Base-by-base conservation (phyloP, 2,329 filamentous ascomycete species). In the Xylaria sp. region DNA sequence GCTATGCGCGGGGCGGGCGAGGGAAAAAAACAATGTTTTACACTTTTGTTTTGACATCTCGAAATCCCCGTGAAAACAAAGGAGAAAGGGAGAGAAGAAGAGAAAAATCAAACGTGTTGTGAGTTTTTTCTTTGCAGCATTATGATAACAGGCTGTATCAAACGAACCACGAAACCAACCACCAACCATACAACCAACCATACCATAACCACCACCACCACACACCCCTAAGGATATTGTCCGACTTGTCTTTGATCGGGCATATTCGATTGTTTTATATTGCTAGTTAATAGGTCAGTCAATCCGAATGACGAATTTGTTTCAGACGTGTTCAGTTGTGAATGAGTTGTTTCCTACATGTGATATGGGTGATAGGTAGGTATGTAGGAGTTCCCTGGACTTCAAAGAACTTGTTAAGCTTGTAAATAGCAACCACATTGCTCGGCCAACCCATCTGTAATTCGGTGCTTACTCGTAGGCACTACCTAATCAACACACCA, bases 251-350 rank as follows among this genome's bases (percentile, higher is more conserved):
- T 65, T 65, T 64, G 57, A 57, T 63, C 63, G 59, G 37, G 63
- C 62, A 54, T 66, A 66, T 54, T 66, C 65, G 60, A 63, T 68
- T 63, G 59, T 65, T 63, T 67, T 68, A 70, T 66, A 70, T 66
- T 30, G 67, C 60, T 65, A 63, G 60, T 66, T 30, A 71, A 71
- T 71, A 68, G 64, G 64, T 59, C 54, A 34, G 64, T 59, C 54
- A 39, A 63, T 62, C 35, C 59, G 58, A 60, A 65, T 59, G 55
- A 66, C 59, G 44, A 59, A 58, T 55, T 59, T 46, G 47, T 39
- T 53, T 61, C 46, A 59, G 35, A 59, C 9, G 42, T 54, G 23
- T 37, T 23, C n/a, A 30, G 23, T 30, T 30, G 23, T 30, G 23
- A 30, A 30, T 30, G 23, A 30, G 23, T 30, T 30, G 23, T 5